Evolutionary conservation across 2,329 filamentous ascomycete species (phyloP), one percentile per base, ranked within the genome.

Genomic region (Leptographium lundbergii): DNA sequence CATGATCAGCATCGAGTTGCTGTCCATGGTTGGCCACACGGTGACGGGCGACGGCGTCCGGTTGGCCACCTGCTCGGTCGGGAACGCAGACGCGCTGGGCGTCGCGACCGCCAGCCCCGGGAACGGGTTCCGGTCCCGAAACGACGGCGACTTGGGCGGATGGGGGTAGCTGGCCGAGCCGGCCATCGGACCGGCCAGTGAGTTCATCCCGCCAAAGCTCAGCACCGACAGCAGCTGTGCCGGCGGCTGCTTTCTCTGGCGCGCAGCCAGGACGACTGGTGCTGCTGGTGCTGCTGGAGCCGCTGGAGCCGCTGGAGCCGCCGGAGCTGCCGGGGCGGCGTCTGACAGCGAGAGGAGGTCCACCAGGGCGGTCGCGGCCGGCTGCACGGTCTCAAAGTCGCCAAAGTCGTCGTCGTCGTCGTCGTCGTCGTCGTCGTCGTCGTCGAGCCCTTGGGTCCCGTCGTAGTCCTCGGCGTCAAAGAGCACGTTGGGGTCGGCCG

Each of bases 381-480:
- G 22, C n/a, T 62, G 56, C 2, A 61, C 68, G 0, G 66, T 63
- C 50, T 70, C 69, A 58, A 71, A 71, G 32, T 64, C 65, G 2
- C 65, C 65, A 59, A 66, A 66, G 1, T 64, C 64, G 17, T 66
- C 65, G 6, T 65, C 65, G 6, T 65, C 61, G 17, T 63, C 63
- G 24, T 63, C 62, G 11, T 64, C 60, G 3, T 61, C 60, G 36
- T 65, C 61, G 6, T 62, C 70, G 9, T 72, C 67, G n/a, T 73
- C 71, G 6, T 66, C 69, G 34, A 27, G 39, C 17, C 17, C 27
- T 2, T 66, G 68, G 39, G 73, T 68, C 17, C 73, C 66, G 57
- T 76, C 76, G 63, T 79, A 79, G 56, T 82, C 77, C 50, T 80
- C 78, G 42, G 80, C 85, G 69, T 89, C 85, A 67, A 89, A 89